phyloP scores from a whole-genome alignment of 2,329 filamentous ascomycete species.

The Penicillium brevicompactum region DNA sequence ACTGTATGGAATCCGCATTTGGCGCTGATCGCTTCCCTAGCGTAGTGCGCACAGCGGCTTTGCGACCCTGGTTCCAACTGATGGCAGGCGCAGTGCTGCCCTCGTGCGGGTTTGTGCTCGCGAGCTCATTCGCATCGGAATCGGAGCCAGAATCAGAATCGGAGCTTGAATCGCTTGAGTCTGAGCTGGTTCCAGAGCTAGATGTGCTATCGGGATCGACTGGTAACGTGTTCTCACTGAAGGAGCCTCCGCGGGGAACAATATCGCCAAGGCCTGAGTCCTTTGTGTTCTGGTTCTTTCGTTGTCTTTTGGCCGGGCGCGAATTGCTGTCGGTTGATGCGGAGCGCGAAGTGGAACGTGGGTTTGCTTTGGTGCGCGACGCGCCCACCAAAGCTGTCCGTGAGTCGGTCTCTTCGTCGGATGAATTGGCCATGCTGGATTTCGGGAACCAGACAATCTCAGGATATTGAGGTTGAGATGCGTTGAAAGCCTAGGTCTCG shows the following conservation, averaged over 20 bases:
- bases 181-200: constrained; percentile 30
- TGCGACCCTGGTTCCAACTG: constrained; percentile 50
- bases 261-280: constrained; percentile 37
- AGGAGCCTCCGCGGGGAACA: constrained; percentile 39
- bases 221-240: constrained; percentile 35
- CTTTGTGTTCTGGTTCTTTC: constrained; percentile 26
- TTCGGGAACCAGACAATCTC: not conserved
- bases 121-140: constrained; percentile 13
- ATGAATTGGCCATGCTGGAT: constrained; percentile 5
- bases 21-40: constrained; percentile 34
- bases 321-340: constrained; percentile 26
- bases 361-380: constrained; percentile 34
- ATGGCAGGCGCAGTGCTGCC: constrained; percentile 32
- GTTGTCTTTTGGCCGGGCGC: constrained; percentile 30
- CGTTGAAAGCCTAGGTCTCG: not conserved
- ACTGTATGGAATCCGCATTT: constrained; percentile 20
- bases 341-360: constrained; percentile 23
- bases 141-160: constrained; percentile 11
- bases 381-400: constrained; percentile 48
- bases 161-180: not conserved
- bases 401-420: constrained; percentile 46
- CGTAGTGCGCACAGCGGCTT: constrained; percentile 45
- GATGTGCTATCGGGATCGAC: constrained; percentile 37
- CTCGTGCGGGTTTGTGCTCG: constrained; percentile 21
- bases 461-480: not conserved